A percentile compares a stretch with the other conserved stretches of the same genome.
These are phyloP conservation scores for Sarcodon sp. DNA, from an alignment of 768 basidiomycete species.

Conservation along the genomic window DNA sequence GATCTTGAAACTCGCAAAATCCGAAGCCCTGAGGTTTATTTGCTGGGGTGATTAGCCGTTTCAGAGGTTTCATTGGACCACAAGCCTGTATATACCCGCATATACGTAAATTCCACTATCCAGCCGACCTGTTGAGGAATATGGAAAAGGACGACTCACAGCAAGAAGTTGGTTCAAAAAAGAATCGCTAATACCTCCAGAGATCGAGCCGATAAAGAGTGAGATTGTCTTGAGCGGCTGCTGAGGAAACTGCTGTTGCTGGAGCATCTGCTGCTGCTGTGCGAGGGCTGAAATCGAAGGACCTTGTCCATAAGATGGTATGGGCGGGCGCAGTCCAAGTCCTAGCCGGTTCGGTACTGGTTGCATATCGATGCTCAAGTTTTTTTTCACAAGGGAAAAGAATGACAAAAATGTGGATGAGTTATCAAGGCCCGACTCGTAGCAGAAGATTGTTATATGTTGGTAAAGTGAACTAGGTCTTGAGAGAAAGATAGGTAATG, in stretches of 20 bases:
- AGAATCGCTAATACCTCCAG: constrained; percentile 77
- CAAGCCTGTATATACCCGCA: constrained; percentile 48
- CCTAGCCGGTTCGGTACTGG: constrained; percentile 63
- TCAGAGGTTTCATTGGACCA: constrained; percentile 82
- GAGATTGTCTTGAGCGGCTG: constrained; percentile 65
- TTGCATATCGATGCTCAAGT: constrained; percentile 32
- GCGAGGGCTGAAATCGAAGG: constrained; percentile 87
- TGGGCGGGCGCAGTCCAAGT: constrained; percentile 79
- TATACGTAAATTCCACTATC: not conserved
- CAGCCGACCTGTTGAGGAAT: not conserved
- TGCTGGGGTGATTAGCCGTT: constrained; percentile 82
- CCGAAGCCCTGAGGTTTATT: constrained; percentile 96
- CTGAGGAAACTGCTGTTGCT: constrained; percentile 48
- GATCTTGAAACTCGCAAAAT: constrained; percentile 92
- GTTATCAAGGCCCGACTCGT: no score
- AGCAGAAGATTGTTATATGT: no score
- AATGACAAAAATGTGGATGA: no score
- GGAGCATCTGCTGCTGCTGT: constrained; percentile 58
- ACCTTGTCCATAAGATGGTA: constrained; percentile 83
- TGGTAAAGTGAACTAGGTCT: no score
- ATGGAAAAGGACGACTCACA: constrained; percentile 31
- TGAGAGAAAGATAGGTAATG: no score
- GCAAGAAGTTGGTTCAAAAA: constrained; percentile 70
- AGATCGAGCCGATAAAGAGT: constrained; percentile 91
- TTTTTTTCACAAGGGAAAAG: no score